These are phyloP conservation scores for Podospora pseudopauciseta DNA, from an alignment of 495 filamentous ascomycete species.

Conservation along the genomic window DNA sequence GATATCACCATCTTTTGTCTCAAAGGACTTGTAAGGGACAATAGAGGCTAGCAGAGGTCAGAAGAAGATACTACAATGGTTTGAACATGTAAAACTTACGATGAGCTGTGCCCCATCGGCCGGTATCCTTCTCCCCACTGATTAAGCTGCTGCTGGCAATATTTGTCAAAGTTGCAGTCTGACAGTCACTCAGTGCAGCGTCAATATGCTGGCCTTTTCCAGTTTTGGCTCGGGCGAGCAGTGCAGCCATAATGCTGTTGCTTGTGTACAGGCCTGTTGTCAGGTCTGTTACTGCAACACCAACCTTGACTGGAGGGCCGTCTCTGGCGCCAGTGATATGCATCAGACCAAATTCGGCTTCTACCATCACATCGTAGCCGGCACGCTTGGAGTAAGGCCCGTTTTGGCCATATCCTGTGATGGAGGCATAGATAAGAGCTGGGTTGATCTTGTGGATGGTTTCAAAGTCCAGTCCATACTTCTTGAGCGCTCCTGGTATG, in stretches of 20 bases:
- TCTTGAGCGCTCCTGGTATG: constrained; percentile 82
- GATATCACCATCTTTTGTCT: constrained; percentile 88
- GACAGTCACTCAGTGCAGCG: constrained; percentile 84
- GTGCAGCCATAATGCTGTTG: constrained; percentile 92
- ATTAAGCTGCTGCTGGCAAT: constrained; percentile 90
- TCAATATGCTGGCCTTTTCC: constrained; percentile 85
- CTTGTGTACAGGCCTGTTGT: constrained; percentile 97
- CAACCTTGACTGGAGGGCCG: constrained; percentile 93
- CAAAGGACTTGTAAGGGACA: constrained; percentile 89
- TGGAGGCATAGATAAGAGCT: constrained; percentile 60
- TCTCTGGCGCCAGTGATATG: constrained; percentile 90
- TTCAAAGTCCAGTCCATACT: constrained; percentile 84
- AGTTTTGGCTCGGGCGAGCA: constrained; percentile 60
- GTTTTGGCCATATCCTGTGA: constrained; percentile 77
- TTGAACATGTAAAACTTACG: constrained; percentile 50
- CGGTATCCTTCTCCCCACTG: constrained; percentile 79
- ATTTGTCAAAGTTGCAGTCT: constrained; percentile 88
- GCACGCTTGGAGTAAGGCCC: constrained; percentile 86
- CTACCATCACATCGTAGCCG: constrained; percentile 99
- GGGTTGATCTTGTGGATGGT: constrained; percentile 79
- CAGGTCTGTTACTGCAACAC: constrained; percentile 92
- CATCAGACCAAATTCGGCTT: constrained; percentile 97
- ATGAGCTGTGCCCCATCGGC: constrained; percentile 93
- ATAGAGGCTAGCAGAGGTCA: constrained; percentile 67
- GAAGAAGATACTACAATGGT: neutral